phyloP scores from a whole-genome alignment of 164 flowering plant genomes.

The Magnolia sinica region DNA sequence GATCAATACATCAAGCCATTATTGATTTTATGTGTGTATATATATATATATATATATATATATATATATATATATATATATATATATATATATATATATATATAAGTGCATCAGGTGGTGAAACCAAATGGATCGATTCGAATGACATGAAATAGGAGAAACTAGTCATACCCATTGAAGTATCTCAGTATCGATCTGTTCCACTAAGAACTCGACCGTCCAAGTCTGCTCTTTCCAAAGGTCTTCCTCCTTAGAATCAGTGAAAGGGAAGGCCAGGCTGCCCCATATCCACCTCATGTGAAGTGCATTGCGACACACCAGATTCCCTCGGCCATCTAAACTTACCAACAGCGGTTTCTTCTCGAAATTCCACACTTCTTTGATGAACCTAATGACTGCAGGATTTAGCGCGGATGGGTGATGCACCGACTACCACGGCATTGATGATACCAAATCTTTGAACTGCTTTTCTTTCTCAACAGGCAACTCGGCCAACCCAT shows the following conservation, averaged over 20 bases:
- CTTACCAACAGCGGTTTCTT: constrained; percentile 36
- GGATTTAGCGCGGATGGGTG: constrained; percentile 44
- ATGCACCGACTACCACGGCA: constrained; percentile 64
- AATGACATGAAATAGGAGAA: background rate
- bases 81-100: too few relatives aligned
- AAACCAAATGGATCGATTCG: background rate
- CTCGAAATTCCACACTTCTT: constrained; percentile 20
- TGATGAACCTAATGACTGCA: constrained; percentile 28
- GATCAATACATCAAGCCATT: background rate
- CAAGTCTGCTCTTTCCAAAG: constrained; percentile 34
- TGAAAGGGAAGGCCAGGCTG: constrained; percentile 34
- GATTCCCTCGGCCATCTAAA: constrained; percentile 32
- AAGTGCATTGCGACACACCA: constrained; percentile 23
- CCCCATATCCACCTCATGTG: constrained; percentile 45
- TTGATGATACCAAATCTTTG: constrained; percentile 24
- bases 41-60: too few relatives aligned
- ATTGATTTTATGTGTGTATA: background rate
- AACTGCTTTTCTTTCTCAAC: constrained; percentile 32
- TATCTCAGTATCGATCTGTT: constrained; percentile 23
- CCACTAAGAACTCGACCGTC: constrained; percentile 33
- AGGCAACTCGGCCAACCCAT: constrained; percentile 35
- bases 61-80: too few relatives aligned
- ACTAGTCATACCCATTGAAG: constrained; percentile 27
- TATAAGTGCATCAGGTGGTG: background rate
- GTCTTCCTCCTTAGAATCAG: constrained; percentile 18